Percentiles rank a stretch among this genome's conserved stretches.
Conservation (phyloP, 2,329 filamentous ascomycete genomes). For the Arthrobotrys entomopaga region DNA sequence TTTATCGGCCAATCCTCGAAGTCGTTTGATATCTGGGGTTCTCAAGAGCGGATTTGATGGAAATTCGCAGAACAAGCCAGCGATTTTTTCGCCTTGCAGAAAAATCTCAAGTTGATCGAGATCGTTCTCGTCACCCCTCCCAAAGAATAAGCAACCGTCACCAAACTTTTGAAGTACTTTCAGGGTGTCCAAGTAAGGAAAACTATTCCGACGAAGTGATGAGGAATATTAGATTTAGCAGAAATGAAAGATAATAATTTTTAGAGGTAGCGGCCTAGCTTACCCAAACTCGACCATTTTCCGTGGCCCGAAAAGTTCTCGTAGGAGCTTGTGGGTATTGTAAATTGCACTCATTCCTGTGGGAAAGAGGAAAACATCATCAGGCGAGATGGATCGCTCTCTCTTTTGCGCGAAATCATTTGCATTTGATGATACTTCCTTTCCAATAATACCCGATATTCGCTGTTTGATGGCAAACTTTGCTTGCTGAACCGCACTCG, state of each 20-base stretch:
- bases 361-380: conserved; percentile 89
- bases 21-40: conserved; percentile 84
- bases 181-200: conserved; percentile 95
- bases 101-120: conserved; percentile 82
- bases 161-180: conserved; percentile 97
- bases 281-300: conserved; percentile 87
- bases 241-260: not conserved
- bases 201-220: conserved; percentile 62
- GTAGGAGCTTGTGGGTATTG: conserved; percentile 79
- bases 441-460: conserved; percentile 85
- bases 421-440: conserved; percentile 63
- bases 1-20: conserved; percentile 79
- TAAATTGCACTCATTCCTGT: conserved; percentile 96
- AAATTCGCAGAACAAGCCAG: conserved; percentile 93
- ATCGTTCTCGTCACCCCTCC: conserved; percentile 78
- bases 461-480: conserved; percentile 85
- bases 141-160: conserved; percentile 87
- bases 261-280: conserved; percentile 15
- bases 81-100: conserved; percentile 78
- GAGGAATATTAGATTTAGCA: not conserved
- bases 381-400: conserved; percentile 76
- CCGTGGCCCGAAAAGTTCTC: conserved; percentile 71
- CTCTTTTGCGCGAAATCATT: conserved; percentile 64
- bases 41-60: conserved; percentile 89
- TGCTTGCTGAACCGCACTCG: conserved; percentile 80